Evolutionary conservation across 2,329 filamentous ascomycete species (phyloP), one percentile per base, ranked within the genome.

Genomic region (Aspergillus aculeatus): DNA sequence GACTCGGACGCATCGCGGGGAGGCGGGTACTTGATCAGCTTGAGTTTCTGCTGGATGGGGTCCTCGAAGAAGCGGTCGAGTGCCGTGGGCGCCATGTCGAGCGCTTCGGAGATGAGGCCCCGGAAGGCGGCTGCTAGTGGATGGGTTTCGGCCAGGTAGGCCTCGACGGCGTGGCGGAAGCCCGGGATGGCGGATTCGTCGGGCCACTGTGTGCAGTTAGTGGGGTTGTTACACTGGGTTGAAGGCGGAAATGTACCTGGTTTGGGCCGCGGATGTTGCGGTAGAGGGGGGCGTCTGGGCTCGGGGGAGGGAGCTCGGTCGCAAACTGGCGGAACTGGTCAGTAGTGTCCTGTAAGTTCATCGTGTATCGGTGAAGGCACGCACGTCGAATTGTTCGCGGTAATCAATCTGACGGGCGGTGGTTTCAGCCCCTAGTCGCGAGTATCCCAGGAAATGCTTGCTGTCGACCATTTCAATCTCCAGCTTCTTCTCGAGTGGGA

Each of bases 391-490:
- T 49, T 75, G 73, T 50, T 76, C 73, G 4, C 73, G 71, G 54
- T 73, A 64, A 55, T 76, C 73, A n/a, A 62, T 56, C 35, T 69
- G 73, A 3, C 69, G 60, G 0, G 72, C 71, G 0, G 73, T 76
- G 5, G 73, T 70, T 54, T 75, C 73, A 2, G 71, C 69, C 3
- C 73, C 73, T 1, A 76, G 66, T 32, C 68, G 66, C 2, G 73
- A 73, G 57, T 76, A 76, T 16, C 74, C 74, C 16, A 76, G 64
- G 26, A 76, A 76, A 55, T 76, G 73, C 31, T 71, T 72, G 57
- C 71, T 75, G 47, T 76, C 72, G 14, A 75, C 67, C 73, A 76
- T 83, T 63, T 78, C 79, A 2, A 82, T 80, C 44, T 81, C 75
- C 59, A 81, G 72, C 62, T 82, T 82, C 62, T 78, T 79, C 57